Evolutionary conservation across 2,329 filamentous ascomycete genomes (phyloP).

Genomic region (Aspergillus pseudonomiae): DNA sequence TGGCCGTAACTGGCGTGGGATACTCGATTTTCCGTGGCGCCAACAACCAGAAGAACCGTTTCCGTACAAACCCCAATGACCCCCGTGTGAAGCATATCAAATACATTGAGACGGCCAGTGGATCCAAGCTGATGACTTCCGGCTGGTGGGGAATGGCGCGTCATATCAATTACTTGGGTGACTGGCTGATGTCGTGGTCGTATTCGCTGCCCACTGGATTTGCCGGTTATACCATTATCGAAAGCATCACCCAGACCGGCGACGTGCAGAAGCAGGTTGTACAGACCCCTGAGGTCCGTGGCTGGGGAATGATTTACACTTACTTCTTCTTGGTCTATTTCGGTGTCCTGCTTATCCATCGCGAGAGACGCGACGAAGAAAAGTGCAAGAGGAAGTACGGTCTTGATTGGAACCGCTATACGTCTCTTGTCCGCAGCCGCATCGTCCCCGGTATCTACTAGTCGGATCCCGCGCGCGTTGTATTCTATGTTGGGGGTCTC

Average conservation of each 20-base stretch:
- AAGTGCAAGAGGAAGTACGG: slow-evolving; percentile 93
- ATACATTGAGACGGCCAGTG: slow-evolving; percentile 81
- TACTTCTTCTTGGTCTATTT: slow-evolving; percentile 97
- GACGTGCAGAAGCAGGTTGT: slow-evolving; percentile 73
- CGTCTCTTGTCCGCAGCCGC: slow-evolving; percentile 75
- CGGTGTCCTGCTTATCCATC: slow-evolving; percentile 80
- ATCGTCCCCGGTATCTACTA: slow-evolving; percentile 87
- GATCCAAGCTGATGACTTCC: slow-evolving; percentile 77
- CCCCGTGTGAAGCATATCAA: slow-evolving; percentile 77
- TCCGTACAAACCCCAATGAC: slow-evolving; percentile 84
- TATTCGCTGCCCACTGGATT: slow-evolving; percentile 85
- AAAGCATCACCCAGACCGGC: slow-evolving; percentile 52
- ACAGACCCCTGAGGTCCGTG: slow-evolving; percentile 71
- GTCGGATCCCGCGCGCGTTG: no score
- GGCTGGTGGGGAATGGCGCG: slow-evolving; percentile 93
- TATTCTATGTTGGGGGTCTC: no score
- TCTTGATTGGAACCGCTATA: slow-evolving; percentile 88
- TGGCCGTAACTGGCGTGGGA: slow-evolving; percentile 70
- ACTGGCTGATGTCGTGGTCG: slow-evolving; percentile 92
- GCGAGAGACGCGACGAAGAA: slow-evolving; percentile 83
- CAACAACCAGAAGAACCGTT: slow-evolving; percentile 93
- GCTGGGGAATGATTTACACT: slow-evolving; percentile 84
- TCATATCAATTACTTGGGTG: slow-evolving; percentile 94
- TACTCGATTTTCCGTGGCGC: slow-evolving; percentile 91
- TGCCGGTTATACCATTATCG: slow-evolving; percentile 74